phyloP scores from a whole-genome alignment of 176 grass and related monocot genomes.

The Olyra latifolia region DNA sequence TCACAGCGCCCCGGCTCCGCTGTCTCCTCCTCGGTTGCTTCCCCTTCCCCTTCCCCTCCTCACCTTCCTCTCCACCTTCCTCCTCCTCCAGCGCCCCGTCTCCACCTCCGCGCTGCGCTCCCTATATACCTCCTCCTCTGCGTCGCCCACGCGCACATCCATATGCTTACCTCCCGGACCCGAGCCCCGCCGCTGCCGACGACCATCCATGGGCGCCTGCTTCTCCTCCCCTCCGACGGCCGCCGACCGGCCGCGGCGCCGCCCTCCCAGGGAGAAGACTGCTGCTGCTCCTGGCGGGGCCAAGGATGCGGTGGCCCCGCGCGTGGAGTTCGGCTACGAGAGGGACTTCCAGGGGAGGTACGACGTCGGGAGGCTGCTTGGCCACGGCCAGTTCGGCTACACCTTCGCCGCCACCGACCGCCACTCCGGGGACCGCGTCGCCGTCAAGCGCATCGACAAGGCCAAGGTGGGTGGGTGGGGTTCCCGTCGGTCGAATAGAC shows the following conservation, averaged over 20 bases:
- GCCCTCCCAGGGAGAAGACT: not conserved
- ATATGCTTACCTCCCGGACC: slow-evolving; percentile 40
- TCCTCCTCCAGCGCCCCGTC: not conserved
- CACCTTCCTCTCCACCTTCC: slow-evolving; percentile 62
- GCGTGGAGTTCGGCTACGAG: slow-evolving; percentile 76
- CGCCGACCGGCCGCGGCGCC: not conserved
- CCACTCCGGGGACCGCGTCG: slow-evolving; percentile 64
- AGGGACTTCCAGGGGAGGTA: slow-evolving; percentile 77
- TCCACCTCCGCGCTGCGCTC: not conserved
- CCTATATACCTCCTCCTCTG: not conserved
- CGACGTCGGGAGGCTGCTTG: slow-evolving; percentile 82
- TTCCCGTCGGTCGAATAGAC: not conserved
- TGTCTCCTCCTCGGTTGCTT: not conserved
- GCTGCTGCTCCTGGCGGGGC: not conserved
- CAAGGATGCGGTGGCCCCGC: not conserved
- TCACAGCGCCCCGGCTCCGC: not conserved
- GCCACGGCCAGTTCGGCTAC: slow-evolving; percentile 98
- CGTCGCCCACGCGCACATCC: slow-evolving; percentile 23
- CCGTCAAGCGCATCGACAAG: slow-evolving; percentile 99
- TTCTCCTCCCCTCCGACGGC: slow-evolving; percentile 41
- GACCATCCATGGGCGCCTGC: slow-evolving; percentile 49
- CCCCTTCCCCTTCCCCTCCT: not conserved
- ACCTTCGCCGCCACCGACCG: slow-evolving; percentile 86
- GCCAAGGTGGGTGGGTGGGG: slow-evolving; percentile 52
- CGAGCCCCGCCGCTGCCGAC: not conserved